Evolutionary conservation across 2,329 filamentous ascomycete species (phyloP), one percentile per base, ranked within the genome.

Genomic region (Pyricularia sp.): DNA sequence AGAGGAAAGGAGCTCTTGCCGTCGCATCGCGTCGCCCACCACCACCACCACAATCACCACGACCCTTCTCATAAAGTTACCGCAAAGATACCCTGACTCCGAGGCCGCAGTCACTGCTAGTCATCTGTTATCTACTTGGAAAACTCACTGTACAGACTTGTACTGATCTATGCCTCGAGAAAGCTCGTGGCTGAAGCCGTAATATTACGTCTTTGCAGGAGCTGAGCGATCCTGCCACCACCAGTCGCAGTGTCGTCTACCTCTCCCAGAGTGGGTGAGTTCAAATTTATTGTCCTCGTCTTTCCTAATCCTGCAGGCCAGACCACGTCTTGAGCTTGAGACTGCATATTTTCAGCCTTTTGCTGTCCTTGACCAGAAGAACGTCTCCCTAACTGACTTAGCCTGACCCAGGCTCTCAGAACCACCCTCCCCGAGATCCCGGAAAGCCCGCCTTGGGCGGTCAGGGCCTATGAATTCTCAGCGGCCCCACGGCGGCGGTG

Each of bases 401-500:
- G 4, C n/a, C 53, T 57, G 22, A 28, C 22, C 24, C 22, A 57
- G 53, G 22, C 53, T 28, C 53, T n/a, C 10, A 57, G 22, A 57
- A 57, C 22, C 22, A 57, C 53, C 22, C 24, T 24, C 53, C 5
- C n/a, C 22, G n/a, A 57, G 24, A 28, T 28, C 53, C 53, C 53
- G 12, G 24, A 57, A 57, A 24, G 24, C 24, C 59, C 59, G 19
- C 28, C 59, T 13, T 13, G 59, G 59, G 59, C 31, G 59, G 2
- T 30, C 31, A 28, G 59, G 31, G 28, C 28, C 63, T 13, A 82
- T 82, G 80, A 82, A 81, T 70, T 79, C 73, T 73, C 77, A 79
- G 68, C 76, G 75, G 66, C 73, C 77, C 65, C 78, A 79, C 72
- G 73, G 73, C 70, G 75, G 71, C 72, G 75, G 72, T 66, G 53